Percentiles rank a stretch among this genome's conserved stretches.
Evolutionary conservation across 2,329 filamentous ascomycete species (phyloP).

Genomic region (Sarocladium strictum): DNA sequence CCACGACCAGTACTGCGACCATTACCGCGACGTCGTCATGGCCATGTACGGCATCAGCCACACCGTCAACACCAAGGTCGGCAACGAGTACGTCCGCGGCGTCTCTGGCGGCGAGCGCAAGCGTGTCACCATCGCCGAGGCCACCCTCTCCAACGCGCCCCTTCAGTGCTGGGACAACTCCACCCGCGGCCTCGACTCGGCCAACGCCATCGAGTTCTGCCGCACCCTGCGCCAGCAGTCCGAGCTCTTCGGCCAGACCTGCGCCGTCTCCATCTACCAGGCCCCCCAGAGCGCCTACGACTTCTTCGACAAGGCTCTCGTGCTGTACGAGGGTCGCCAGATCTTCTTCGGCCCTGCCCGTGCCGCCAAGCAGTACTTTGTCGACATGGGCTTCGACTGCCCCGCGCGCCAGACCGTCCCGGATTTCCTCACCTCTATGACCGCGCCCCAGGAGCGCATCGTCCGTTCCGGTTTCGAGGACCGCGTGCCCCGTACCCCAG

Average conservation of each 20-base stretch:
- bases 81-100: slow-evolving; percentile 54
- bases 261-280: slow-evolving; percentile 60
- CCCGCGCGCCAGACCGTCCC: slow-evolving; percentile 54
- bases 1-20: slow-evolving; percentile 39
- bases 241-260: slow-evolving; percentile 51
- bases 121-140: slow-evolving; percentile 31
- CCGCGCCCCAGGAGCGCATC: slow-evolving; percentile 25
- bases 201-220: slow-evolving; percentile 61
- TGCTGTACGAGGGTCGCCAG: slow-evolving; percentile 62
- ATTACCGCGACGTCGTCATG: slow-evolving; percentile 59
- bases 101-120: slow-evolving; percentile 51
- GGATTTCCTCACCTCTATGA: slow-evolving; percentile 55
- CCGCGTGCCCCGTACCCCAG: slow-evolving; percentile 25
- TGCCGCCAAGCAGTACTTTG: slow-evolving; percentile 55
- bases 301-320: slow-evolving; percentile 56
- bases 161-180: slow-evolving; percentile 67
- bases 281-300: slow-evolving; percentile 37
- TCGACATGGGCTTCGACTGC: slow-evolving; percentile 47
- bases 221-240: slow-evolving; percentile 54
- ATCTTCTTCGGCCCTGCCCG: slow-evolving; percentile 58
- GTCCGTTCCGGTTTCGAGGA: slow-evolving; percentile 23
- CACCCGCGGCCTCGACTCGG: slow-evolving; percentile 57
- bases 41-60: slow-evolving; percentile 53
- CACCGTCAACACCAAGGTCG: slow-evolving; percentile 53
- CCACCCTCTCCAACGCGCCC: slow-evolving; percentile 28